A percentile compares a stretch with the other conserved stretches of the same genome.
phyloP scores from a whole-genome alignment of 2,329 filamentous ascomycete species.

The Rhynchosporium secalis region DNA sequence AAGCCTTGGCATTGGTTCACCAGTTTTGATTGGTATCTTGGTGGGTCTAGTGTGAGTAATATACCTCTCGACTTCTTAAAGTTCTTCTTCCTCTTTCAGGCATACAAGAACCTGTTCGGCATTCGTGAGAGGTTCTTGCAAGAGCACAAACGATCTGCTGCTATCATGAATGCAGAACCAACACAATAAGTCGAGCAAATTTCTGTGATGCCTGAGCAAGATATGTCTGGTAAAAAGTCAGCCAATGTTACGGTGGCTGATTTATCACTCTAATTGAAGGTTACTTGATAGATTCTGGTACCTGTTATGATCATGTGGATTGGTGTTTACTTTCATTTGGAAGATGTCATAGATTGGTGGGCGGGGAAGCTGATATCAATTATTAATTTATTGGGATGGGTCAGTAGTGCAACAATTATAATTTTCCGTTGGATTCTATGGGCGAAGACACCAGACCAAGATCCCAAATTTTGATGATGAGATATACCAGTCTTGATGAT shows the following conservation, averaged over 20 bases:
- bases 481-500: too few species aligned
- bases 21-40: conserved; percentile 41
- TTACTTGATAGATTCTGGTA: neutral
- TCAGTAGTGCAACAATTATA: too few species aligned
- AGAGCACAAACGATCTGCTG: neutral
- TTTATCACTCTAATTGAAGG: neutral
- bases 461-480: too few species aligned
- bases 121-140: neutral
- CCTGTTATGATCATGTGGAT: neutral
- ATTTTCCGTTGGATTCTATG: too few species aligned
- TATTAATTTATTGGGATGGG: too few species aligned
- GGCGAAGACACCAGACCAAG: too few species aligned
- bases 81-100: neutral
- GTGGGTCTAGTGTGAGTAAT: conserved; percentile 30
- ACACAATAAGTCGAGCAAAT: neutral
- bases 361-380: too few species aligned
- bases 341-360: too few species aligned
- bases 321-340: too few species aligned
- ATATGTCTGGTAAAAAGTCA: conserved; percentile 1
- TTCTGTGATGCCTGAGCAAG: conserved; percentile 1
- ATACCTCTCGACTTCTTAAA: neutral
- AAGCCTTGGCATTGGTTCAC: conserved; percentile 48
- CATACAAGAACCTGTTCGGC: neutral
- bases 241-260: neutral
- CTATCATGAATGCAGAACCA: neutral